Percentiles rank a stretch among this genome's conserved stretches.
Conservation (phyloP, 2,329 filamentous ascomycete genomes). For the Pseudogymnoascus sp. region DNA sequence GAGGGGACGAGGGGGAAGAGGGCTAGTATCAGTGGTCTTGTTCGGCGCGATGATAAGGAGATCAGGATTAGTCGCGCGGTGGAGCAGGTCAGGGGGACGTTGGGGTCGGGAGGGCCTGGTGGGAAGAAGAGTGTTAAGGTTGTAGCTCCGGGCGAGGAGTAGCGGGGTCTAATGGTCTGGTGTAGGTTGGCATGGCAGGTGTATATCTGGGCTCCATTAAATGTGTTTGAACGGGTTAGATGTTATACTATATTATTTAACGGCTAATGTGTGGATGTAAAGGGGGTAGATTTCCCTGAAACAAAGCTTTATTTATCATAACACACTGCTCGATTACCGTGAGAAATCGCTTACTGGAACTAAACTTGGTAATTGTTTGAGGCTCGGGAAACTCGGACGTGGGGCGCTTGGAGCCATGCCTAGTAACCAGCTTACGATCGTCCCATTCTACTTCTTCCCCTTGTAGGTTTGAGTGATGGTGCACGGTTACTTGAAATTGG, state of each 20-base stretch:
- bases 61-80: conserved; percentile 53
- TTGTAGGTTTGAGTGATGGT: neutral
- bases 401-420: too few relatives aligned
- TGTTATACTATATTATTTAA: neutral
- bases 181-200: neutral
- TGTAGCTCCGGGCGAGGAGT: conserved; percentile 27
- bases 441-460: too few relatives aligned
- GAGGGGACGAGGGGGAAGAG: conserved; percentile 19
- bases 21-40: conserved; percentile 14
- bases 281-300: neutral
- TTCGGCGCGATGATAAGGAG: conserved; percentile 45
- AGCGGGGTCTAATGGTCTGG: neutral
- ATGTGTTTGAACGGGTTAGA: neutral
- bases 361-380: too few relatives aligned
- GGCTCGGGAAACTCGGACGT: too few relatives aligned
- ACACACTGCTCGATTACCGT: neutral
- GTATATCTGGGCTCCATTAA: neutral
- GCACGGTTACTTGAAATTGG: neutral
- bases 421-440: too few relatives aligned
- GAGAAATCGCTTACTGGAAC: neutral
- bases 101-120: conserved; percentile 25
- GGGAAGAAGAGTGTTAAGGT: conserved; percentile 59
- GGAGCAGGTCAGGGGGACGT: conserved; percentile 48
- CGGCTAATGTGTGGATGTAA: neutral
- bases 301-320: neutral